A percentile compares a stretch with the other conserved stretches of the same genome.
phyloP scores from a whole-genome alignment of 1,284 basidiomycete species.

The Cutaneotrichosporon sp. region DNA sequence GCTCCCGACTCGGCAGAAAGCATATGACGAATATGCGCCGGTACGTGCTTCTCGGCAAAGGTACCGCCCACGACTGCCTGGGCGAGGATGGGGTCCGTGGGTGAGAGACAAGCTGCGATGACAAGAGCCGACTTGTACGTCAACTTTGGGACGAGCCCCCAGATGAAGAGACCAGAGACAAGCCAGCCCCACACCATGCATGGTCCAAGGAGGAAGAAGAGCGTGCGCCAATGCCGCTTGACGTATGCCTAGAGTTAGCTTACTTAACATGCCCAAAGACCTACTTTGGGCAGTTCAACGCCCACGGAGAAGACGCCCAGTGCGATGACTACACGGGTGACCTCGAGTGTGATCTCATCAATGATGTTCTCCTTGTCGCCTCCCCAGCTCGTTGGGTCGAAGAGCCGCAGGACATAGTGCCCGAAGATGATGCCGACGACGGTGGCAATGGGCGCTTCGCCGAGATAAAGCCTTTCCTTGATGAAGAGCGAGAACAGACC shows the following conservation, averaged over 20 bases:
- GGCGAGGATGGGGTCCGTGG: conserved; percentile 75
- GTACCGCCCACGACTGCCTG: conserved; percentile 81
- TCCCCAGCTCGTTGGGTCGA: conserved; percentile 82
- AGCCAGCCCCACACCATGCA: conserved; percentile 86
- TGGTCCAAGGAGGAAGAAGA: conserved; percentile 80
- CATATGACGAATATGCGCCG: conserved; percentile 87
- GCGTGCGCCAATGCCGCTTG: conserved; percentile 79
- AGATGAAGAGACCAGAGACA: conserved; percentile 78
- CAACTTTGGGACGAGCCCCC: conserved; percentile 77
- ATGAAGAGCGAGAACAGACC: conserved; percentile 85
- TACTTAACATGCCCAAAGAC: too few species aligned
- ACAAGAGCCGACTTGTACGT: conserved; percentile 81
- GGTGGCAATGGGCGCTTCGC: conserved; percentile 94
- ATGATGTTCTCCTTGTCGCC: conserved; percentile 51
- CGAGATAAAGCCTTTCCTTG: conserved; percentile 89
- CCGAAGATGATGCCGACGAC: conserved; percentile 88
- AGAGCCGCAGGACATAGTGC: conserved; percentile 77
- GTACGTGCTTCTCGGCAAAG: conserved; percentile 98
- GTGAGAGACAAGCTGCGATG: conserved; percentile 89
- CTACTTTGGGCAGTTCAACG: conserved; percentile 79
- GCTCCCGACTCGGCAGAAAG: conserved; percentile 88
- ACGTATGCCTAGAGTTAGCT: conserved; percentile 62
- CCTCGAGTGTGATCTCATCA: conserved; percentile 76
- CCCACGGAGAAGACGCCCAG: conserved; percentile 98
- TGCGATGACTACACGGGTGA: conserved; percentile 92